Conservation (phyloP, 176 grass and related monocot genomes). For the Tillandsia fasciculata region DNA sequence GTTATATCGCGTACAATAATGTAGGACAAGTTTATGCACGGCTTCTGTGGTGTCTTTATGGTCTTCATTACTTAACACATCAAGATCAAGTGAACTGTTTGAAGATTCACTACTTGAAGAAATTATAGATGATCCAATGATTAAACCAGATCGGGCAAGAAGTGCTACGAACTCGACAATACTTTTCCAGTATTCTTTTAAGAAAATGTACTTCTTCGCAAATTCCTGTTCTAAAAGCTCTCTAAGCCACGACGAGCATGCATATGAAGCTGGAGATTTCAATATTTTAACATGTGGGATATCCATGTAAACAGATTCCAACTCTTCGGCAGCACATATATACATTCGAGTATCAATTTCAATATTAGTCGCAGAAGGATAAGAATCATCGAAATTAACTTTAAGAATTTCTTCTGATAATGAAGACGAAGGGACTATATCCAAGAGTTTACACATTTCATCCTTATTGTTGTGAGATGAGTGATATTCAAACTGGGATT, state of each 20-base stretch:
- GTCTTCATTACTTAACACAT: slow-evolving; percentile 26
- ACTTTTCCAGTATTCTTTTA: slow-evolving; percentile 77
- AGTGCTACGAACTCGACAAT: slow-evolving; percentile 52
- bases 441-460: slow-evolving; percentile 47
- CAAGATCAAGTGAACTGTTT: slow-evolving; percentile 31
- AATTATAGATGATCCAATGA: slow-evolving; percentile 36
- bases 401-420: slow-evolving; percentile 63
- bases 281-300: slow-evolving; percentile 73
- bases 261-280: slow-evolving; percentile 32
- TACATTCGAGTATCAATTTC: slow-evolving; percentile 44
- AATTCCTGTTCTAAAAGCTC: slow-evolving; percentile 61
- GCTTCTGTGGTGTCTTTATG: slow-evolving; percentile 22
- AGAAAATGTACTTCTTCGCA: slow-evolving; percentile 67
- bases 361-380: slow-evolving; percentile 14
- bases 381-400: slow-evolving; percentile 47
- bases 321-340: slow-evolving; percentile 65
- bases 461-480: slow-evolving; percentile 49
- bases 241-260: slow-evolving; percentile 54
- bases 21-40: slow-evolving; percentile 60
- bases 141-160: slow-evolving; percentile 62
- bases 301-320: slow-evolving; percentile 55
- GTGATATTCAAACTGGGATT: slow-evolving; percentile 83
- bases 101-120: slow-evolving; percentile 29
- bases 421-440: slow-evolving; percentile 45
- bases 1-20: slow-evolving; percentile 69